These are phyloP conservation scores for Blastomyces percursus DNA, from an alignment of 2,329 filamentous ascomycete species.

Conservation along the genomic window DNA sequence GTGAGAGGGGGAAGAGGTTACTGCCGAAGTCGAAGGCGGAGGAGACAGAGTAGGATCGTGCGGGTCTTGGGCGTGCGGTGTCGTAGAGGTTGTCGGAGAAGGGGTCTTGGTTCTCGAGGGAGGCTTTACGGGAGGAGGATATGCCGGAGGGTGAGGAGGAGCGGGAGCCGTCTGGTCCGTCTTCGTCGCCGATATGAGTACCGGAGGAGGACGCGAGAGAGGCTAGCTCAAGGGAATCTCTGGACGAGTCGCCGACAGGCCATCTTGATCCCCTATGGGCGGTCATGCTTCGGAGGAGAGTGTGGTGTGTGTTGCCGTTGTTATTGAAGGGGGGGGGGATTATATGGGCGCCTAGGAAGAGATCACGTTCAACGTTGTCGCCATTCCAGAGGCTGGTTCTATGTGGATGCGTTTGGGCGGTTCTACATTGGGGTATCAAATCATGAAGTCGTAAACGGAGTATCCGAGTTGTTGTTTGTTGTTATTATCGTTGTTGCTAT, in stretches of 20 bases:
- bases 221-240: constrained; percentile 93
- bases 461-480: neutral
- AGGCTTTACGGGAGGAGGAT: constrained; percentile 83
- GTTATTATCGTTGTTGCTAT: neutral
- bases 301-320: neutral
- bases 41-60: constrained; percentile 74
- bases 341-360: neutral
- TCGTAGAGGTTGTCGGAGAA: constrained; percentile 44
- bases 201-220: constrained; percentile 78
- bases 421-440: neutral
- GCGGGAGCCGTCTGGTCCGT: constrained; percentile 38
- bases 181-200: constrained; percentile 45
- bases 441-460: neutral
- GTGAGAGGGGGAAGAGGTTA: constrained; percentile 83
- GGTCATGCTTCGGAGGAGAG: constrained; percentile 10
- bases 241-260: constrained; percentile 31
- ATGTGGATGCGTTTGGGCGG: neutral
- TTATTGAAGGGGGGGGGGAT: neutral
- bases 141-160: constrained; percentile 70
- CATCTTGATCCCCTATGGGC: constrained; percentile 23
- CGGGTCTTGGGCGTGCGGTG: constrained; percentile 39
- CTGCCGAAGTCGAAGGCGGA: constrained; percentile 94
- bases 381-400: neutral
- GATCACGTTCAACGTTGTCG: neutral
- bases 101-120: constrained; percentile 77